Base-by-base conservation (phyloP, 768 basidiomycete genomes). In the Amanita brunnescens region DNA sequence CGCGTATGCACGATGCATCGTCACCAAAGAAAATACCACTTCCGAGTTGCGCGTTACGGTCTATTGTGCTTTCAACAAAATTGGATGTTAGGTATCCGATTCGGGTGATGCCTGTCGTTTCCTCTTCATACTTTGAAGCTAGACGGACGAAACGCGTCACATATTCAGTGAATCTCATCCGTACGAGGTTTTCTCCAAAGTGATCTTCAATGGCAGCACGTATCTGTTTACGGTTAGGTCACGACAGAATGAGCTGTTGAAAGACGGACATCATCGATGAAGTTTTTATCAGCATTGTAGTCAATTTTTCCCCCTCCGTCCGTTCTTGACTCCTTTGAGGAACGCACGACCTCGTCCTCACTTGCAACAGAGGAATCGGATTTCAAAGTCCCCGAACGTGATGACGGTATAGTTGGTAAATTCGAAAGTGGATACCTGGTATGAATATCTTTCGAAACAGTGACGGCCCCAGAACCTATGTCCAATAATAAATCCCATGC, bases 401-500 rank as follows among this genome's bases (percentile, higher is more conserved):
- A 61, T 12, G 78, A 77, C 8, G 67, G 64, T 14, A 67, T 61
- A 53, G 73, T 62, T 41, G 64, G 71, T 33, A 66, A 68, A 48
- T 60, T 74, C 45, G 64, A 64, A 2, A 74, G 66, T 13, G 84
- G 81, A 59, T 75, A 79, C 10, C 72, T 78, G 7, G 63, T 58
- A 55, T 79, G 77, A 37, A 98, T 87, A 56, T 97, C 89, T 64
- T 85, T 94, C 34, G 89, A 83, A 12, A 98, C 85, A 2, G 83
- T 83, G 52, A 99, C 89, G 33, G 80, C 83, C 8, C 91, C 91
- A 0, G 83, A 80, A 43, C 90, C 86, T 55, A 97, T 83, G 62
- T 98, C 92, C 64, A 95, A 88, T 35, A 97, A 72, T 6, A 99
- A 71, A 65, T 99, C 96, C 96, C 96, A 99, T 10, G 80, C 76